Base-by-base conservation (phyloP, 805 yeast genomes). In the Yamadazyma ubonensis region DNA sequence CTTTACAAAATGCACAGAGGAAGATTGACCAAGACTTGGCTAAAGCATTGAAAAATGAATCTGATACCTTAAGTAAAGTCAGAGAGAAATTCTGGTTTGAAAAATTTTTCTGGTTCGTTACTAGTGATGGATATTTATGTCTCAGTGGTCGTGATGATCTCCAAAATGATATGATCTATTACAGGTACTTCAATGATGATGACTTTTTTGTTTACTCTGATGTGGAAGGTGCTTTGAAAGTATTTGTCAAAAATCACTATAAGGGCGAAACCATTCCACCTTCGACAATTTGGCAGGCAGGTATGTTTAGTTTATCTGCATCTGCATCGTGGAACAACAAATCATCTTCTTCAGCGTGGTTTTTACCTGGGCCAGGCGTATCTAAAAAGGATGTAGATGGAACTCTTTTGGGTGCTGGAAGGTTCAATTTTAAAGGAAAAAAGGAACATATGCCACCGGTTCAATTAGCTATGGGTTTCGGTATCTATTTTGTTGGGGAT, bases 261-360 rank as follows among this genome's bases (percentile, higher is more conserved):
- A 76, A 76, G 38, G 81, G 81, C 23, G 82, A 81, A 45, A 77
- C 71, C 15, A 66, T 91, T 5, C 91, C 97, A 0, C 97, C 97
- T 1, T 75, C 89, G 7, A 83, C 98, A 0, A 67, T 91, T 42
- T 71, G 81, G 57, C 99, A 93, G 59, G 96, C 98, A 0, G 96
- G 96, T 9, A 76, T 86, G 5, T 83, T 83, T 48, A 76, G 95
- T n/a, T 72, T 88, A 46, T 76, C 90, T 16, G 74, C 91, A 0
- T 83, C 96, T 6, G 79, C 75, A 29, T 96, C 96, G 0, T 93
- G 99, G 99, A 90, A 83, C 28, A 76, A 83, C 38, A 91, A 90
- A 57, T 73, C 83, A 21, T 78, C 87, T 1, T 77, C 86, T 0
- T 81, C 95, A 2, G 83, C 96, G 2, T 89, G 95, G 95, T 84